Evolutionary conservation across 202 grass and related monocot species (phyloP).

Genomic region (Carex arenaria): DNA sequence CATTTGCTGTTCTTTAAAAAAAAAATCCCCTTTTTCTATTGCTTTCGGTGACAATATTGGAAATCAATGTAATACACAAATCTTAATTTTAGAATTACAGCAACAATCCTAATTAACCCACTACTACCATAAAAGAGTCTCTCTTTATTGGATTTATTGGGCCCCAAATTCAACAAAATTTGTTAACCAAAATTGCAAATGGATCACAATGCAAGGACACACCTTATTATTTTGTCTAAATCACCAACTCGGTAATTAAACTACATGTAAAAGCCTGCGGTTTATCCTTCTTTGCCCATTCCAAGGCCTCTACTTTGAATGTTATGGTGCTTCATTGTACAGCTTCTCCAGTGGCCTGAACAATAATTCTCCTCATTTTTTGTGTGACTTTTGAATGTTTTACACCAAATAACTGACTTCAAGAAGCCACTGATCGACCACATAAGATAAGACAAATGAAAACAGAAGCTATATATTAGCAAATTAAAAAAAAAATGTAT

Average conservation of each 20-base stretch:
- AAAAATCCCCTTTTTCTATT: background rate
- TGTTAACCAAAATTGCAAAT: background rate
- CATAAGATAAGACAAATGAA: background rate
- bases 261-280: conserved; percentile 67
- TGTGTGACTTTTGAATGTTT: background rate
- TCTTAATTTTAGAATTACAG: background rate
- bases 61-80: background rate
- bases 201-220: background rate
- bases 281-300: conserved; percentile 68
- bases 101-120: background rate
- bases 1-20: background rate
- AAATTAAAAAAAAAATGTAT: background rate
- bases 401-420: background rate
- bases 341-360: conserved; percentile 33
- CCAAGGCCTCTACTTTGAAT: conserved; percentile 41
- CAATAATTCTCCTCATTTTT: background rate
- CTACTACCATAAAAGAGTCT: background rate
- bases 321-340: conserved; percentile 45
- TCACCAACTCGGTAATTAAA: conserved; percentile 79
- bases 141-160: background rate
- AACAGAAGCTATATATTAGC: background rate
- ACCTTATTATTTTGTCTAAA: conserved; percentile 76
- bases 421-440: background rate
- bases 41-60: background rate
- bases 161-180: background rate